Evolutionary conservation across 2,329 filamentous ascomycete species (phyloP), one percentile per base, ranked within the genome.

Genomic region (Paraphoma sp.): DNA sequence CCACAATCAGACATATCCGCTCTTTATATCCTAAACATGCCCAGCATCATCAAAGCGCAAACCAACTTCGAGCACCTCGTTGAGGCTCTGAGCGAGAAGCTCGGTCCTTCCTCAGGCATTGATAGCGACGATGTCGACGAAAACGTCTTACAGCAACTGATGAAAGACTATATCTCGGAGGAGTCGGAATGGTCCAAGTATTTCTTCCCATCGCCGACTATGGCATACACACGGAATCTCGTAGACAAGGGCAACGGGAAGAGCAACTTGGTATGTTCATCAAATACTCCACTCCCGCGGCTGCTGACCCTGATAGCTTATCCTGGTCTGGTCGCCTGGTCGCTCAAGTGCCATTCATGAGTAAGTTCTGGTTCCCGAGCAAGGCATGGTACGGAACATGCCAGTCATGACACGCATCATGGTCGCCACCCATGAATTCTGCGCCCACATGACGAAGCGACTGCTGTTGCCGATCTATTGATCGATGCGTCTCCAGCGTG

Each of bases 191-290:
- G 93, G 93, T 73, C 79, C 51, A 83, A 82, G 60, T 97, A 91
- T 77, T 91, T 90, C 29, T 84, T 94, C 66, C 84, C 84, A n/a
- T 89, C 96, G 69, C 66, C 79, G 16, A 87, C 82, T 61, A 83
- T 88, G 67, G 84, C 85, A 1, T 97, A 97, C 76, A 97, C 93
- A 11, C 82, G 93, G 53, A 97, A 97, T 72, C 84, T 97, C 4
- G 92, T 97, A 44, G 92, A 96, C 70, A 89, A 93, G 72, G 92
- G 93, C 2, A 97, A 97, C 67, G 92, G 87, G 56, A 91, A 91
- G 76, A 88, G 87, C 70, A 92, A 92, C 68, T 75, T 92, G 74
- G 87, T 90, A 78, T 71, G 85, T 77, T 51, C 29, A 17, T 29
- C 36, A n/a, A 0, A 12, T 30, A n/a, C 16, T 48, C 14, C 12